Evolutionary conservation across 2,329 filamentous ascomycete genomes (phyloP), one percentile per base, ranked within the genome.

Genomic region (Calonectria crousiana): DNA sequence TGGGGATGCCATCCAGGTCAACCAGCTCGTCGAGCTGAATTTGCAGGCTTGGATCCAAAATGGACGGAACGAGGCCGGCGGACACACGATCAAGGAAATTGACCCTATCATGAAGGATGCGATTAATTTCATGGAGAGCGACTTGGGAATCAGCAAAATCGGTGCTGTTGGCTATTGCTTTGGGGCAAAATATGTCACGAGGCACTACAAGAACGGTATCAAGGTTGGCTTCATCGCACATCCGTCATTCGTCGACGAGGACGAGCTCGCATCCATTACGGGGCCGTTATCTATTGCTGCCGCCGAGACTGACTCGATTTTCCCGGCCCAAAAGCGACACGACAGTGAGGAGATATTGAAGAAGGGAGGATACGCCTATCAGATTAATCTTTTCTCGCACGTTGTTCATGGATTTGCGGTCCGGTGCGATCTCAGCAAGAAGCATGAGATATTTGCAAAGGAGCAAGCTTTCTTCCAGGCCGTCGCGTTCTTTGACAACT

Each of bases 381-480:
- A 97, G 86, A 93, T 97, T 83, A 94, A 90, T 83, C 87, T 97
- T 9, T 97, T 91, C 87, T 92, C 91, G 2, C 91, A 91, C 64
- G 92, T 95, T 38, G 84, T 85, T 67, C 95, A 97, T 83, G 95
- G 95, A 0, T 98, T 97, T 80, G 88, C 92, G 9, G 92, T 95
- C 3, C 91, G 94, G 69, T 89, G 88, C 41, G 93, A 97, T 82
- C 81, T 75, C 88, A 92, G 76, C 88, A 34, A 72, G 16, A 89
- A 88, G 82, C 76, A 86, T 52, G 83, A 90, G 80, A 92, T 90
- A 83, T 96, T 90, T 79, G 93, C 94, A 49, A 96, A 95, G 89
- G 94, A 97, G 85, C 91, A 93, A 85, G 95, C 95, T 6, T 97
- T 97, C 82, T 81, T 89, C 76, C 95, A 97, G 87, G 94, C 94